These are phyloP conservation scores for Quercus aquifolioides DNA, from an alignment of 306 rosid species.

Conservation along the genomic window DNA sequence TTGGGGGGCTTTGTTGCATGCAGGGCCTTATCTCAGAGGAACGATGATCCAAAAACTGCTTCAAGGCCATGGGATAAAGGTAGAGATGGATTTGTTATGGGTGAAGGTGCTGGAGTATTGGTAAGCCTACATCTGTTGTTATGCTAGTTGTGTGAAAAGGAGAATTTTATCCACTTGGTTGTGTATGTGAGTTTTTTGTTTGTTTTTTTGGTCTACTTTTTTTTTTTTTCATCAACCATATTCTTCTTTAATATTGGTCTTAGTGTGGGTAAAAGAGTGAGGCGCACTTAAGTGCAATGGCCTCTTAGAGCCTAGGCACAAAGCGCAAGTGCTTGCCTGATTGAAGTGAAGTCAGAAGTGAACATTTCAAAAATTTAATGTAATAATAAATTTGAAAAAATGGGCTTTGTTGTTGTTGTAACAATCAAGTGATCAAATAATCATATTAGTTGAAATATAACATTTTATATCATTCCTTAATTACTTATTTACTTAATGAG, in stretches of 20 bases:
- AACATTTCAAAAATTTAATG: too few species aligned
- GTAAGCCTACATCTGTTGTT: constrained; percentile 40
- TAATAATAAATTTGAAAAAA: too few species aligned
- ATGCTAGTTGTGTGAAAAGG: not conserved
- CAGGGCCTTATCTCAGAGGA: constrained; percentile 95
- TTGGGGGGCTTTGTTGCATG: constrained; percentile 95
- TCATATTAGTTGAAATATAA: too few species aligned
- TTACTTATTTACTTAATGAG: too few species aligned
- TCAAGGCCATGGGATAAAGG: constrained; percentile 99
- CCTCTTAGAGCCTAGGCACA: too few species aligned
- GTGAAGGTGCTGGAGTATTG: constrained; percentile 97
- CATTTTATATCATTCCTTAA: too few species aligned
- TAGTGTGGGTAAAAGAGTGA: too few species aligned
- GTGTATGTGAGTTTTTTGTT: not conserved
- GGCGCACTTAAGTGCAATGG: too few species aligned
- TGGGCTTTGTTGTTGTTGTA: too few species aligned
- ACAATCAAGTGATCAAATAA: too few species aligned
- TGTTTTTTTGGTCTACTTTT: not conserved
- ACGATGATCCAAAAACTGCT: constrained; percentile 96
- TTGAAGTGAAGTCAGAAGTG: too few species aligned
- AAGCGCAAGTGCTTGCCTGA: too few species aligned
- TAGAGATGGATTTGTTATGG: constrained; percentile 98
- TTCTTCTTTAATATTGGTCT: not conserved
- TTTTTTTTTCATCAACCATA: not conserved
- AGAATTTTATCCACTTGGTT: not conserved